Evolutionary conservation across 2,329 filamentous ascomycete species (phyloP).

Genomic region (Clarireedia paspali): DNA sequence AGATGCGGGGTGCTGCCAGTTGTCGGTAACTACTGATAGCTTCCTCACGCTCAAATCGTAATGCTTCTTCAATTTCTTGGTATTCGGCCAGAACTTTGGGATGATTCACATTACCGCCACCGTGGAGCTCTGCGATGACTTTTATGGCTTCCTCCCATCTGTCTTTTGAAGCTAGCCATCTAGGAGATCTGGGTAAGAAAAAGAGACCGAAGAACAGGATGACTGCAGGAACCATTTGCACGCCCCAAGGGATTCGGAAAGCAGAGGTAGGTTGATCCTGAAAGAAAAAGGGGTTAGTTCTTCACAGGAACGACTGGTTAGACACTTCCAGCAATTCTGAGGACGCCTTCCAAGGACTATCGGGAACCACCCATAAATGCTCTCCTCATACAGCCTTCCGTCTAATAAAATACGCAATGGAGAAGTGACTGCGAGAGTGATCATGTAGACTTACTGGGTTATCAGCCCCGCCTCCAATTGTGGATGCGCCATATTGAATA

Average conservation of each 20-base stretch:
- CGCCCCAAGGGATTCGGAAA: constrained; percentile 54
- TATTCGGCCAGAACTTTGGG: constrained; percentile 56
- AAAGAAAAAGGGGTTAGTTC: background rate
- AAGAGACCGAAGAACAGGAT: constrained; percentile 48
- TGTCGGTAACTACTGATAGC: constrained; percentile 64
- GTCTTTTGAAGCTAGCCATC: constrained; percentile 63
- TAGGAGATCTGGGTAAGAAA: constrained; percentile 57
- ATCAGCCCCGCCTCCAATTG: constrained; percentile 43
- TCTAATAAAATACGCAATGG: too few species aligned
- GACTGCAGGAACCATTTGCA: constrained; percentile 49
- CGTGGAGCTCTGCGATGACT: constrained; percentile 52
- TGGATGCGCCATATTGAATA: constrained; percentile 56
- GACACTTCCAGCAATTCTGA: too few species aligned
- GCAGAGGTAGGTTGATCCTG: constrained; percentile 41
- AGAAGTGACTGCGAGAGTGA: too few species aligned
- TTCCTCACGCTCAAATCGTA: constrained; percentile 65
- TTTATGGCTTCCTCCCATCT: constrained; percentile 57
- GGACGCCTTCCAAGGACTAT: too few species aligned
- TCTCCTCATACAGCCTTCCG: too few species aligned
- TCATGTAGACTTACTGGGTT: constrained; percentile 29
- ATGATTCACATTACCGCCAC: constrained; percentile 45
- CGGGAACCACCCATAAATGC: too few species aligned
- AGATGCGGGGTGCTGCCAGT: constrained; percentile 62
- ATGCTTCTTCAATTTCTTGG: constrained; percentile 62
- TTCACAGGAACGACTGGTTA: background rate